These are phyloP conservation scores for Schoenoplectus tabernaemontani DNA, from an alignment of 202 grass and related monocot species.

Conservation along the genomic window DNA sequence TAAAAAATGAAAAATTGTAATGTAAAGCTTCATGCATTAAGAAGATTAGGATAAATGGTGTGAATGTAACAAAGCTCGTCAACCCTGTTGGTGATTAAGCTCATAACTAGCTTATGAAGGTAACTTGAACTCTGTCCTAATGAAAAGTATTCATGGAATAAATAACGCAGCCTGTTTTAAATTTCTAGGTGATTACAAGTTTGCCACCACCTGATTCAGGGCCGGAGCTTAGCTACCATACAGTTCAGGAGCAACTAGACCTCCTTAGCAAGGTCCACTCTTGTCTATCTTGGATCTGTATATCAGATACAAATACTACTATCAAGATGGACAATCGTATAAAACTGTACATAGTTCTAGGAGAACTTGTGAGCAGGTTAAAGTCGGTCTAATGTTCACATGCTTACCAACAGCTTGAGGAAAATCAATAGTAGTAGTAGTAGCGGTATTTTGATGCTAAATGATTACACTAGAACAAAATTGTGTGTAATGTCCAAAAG, in stretches of 20 bases:
- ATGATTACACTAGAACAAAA: background rate
- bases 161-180: background rate
- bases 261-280: constrained; percentile 50
- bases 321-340: background rate
- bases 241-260: constrained; percentile 66
- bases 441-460: background rate
- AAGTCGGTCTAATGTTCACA: background rate
- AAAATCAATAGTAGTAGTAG: background rate
- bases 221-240: constrained; percentile 53
- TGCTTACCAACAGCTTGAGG: background rate
- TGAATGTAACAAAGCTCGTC: no score
- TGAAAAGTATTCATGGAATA: background rate
- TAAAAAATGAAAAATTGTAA: background rate
- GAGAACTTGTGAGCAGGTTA: background rate
- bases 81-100: background rate
- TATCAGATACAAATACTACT: background rate
- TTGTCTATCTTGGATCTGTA: background rate
- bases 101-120: background rate
- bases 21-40: no score
- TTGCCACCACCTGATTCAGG: constrained; percentile 55
- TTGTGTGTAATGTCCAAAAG: background rate
- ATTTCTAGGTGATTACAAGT: constrained; percentile 71
- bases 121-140: background rate
- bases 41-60: no score
- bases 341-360: background rate